Conservation (phyloP, 176 grass and related monocot species). For the Miscanthus lutarioriparius region DNA sequence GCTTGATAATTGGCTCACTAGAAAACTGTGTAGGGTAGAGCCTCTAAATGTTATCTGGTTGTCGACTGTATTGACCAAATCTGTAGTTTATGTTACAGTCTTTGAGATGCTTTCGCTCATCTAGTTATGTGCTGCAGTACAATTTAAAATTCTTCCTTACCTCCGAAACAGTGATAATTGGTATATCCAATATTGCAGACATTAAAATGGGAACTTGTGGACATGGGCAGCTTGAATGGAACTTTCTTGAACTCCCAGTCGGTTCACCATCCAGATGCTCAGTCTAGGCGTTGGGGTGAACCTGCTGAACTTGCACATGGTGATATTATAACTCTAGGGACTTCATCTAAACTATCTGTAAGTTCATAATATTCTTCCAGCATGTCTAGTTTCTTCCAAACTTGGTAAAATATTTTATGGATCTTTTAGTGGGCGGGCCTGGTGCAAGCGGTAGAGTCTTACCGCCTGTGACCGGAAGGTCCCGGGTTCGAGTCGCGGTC, state of each 20-base stretch:
- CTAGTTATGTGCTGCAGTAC: conserved; percentile 2
- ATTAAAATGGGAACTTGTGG: conserved; percentile 79
- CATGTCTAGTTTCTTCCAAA: not conserved
- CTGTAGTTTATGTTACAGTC: not conserved
- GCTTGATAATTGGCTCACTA: not conserved
- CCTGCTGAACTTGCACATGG: conserved; percentile 74
- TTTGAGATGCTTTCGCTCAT: conserved; percentile 1
- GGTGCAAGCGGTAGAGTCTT: too few species aligned
- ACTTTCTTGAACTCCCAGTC: conserved; percentile 69
- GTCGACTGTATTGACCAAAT: not conserved
- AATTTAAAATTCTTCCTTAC: not conserved
- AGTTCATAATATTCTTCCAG: conserved; percentile 36
- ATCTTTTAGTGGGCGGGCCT: too few species aligned
- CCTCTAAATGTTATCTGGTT: conserved; percentile 1
- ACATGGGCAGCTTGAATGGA: conserved; percentile 93
- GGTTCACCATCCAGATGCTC: conserved; percentile 59
- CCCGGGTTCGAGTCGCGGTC: too few species aligned
- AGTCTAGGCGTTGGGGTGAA: conserved; percentile 61
- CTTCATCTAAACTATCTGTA: conserved; percentile 72
- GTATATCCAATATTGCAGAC: conserved; percentile 61
- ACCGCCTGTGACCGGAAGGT: too few species aligned
- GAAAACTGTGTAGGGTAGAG: conserved; percentile 3
- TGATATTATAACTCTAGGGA: conserved; percentile 78
- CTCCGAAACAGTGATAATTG: not conserved
- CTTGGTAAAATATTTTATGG: not conserved